These are phyloP conservation scores for Leccinellum rugosiceps DNA, from an alignment of 768 basidiomycete species.

Conservation along the genomic window DNA sequence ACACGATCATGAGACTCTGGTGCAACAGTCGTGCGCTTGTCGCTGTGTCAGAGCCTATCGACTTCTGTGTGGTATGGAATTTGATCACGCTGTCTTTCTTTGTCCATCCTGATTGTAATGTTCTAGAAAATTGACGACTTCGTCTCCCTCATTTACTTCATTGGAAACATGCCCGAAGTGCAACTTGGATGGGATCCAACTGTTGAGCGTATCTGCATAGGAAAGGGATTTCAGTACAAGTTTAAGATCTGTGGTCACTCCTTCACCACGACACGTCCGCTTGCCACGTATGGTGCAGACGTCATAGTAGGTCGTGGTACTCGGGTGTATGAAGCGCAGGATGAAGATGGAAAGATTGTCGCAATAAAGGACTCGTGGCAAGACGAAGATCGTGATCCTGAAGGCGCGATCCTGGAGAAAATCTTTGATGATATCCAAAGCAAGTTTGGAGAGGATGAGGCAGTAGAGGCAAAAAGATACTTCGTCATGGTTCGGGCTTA, in stretches of 20 bases:
- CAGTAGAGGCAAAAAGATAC: neutral
- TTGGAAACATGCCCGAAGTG: neutral
- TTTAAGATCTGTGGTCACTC: neutral
- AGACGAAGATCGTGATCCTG: neutral
- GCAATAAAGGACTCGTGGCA: slow-evolving; percentile 11
- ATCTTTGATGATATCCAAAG: neutral
- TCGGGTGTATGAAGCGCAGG: slow-evolving; percentile 2
- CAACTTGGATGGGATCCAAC: slow-evolving; percentile 12
- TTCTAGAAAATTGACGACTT: slow-evolving; percentile 1
- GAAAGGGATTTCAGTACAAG: neutral
- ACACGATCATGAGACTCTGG: slow-evolving; percentile 26
- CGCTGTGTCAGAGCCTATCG: neutral
- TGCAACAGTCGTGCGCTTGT: slow-evolving; percentile 1
- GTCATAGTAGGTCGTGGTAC: neutral
- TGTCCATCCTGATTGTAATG: neutral
- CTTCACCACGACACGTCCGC: neutral
- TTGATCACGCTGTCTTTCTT: neutral
- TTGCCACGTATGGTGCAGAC: slow-evolving; percentile 5
- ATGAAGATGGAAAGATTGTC: neutral
- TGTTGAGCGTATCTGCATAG: neutral
- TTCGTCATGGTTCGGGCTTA: neutral
- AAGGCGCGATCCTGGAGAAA: neutral
- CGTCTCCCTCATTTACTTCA: slow-evolving; percentile 8
- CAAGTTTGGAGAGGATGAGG: neutral
- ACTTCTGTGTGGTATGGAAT: neutral